These are phyloP conservation scores for Chytriomyces hyalinus DNA, from an alignment of 192 early-diverging fungal species.

Conservation along the genomic window DNA sequence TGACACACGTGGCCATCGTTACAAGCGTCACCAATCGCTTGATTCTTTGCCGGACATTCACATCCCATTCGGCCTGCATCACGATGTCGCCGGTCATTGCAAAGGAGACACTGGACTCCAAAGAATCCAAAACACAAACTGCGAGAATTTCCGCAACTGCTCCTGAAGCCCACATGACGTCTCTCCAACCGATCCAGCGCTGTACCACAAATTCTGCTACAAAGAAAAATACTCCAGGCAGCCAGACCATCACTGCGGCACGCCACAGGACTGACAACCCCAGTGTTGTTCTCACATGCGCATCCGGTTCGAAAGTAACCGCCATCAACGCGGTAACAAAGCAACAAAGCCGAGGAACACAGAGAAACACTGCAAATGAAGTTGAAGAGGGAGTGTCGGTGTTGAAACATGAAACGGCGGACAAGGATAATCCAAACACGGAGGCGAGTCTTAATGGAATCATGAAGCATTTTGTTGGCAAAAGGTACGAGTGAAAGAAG, in stretches of 20 bases:
- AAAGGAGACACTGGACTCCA: neutral
- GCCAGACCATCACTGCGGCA: conserved; percentile 3
- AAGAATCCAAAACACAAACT: conserved; percentile 6
- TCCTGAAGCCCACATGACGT: conserved; percentile 15
- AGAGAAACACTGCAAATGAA: neutral
- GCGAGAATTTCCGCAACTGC: conserved; percentile 5
- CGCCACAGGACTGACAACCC: conserved; percentile 10
- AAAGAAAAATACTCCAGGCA: conserved; percentile 19
- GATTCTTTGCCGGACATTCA: neutral
- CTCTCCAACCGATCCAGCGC: conserved; percentile 23
- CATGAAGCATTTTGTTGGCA: neutral
- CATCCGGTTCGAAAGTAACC: neutral
- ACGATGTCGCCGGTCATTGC: neutral
- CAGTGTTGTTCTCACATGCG: neutral
- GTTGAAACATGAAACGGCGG: conserved; percentile 9
- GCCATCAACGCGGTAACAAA: neutral
- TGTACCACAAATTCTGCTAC: neutral
- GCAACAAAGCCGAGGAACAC: neutral
- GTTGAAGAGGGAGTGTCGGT: conserved; percentile 13
- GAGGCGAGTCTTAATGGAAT: conserved; percentile 4
- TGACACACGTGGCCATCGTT: neutral
- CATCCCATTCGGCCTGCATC: neutral
- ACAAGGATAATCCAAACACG: conserved; percentile 11
- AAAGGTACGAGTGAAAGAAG: neutral
- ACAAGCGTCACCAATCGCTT: conserved; percentile 14